A percentile compares a stretch with the other conserved stretches of the same genome.
phyloP scores from a whole-genome alignment of 2,329 filamentous ascomycete species.

The Didymella pomorum region DNA sequence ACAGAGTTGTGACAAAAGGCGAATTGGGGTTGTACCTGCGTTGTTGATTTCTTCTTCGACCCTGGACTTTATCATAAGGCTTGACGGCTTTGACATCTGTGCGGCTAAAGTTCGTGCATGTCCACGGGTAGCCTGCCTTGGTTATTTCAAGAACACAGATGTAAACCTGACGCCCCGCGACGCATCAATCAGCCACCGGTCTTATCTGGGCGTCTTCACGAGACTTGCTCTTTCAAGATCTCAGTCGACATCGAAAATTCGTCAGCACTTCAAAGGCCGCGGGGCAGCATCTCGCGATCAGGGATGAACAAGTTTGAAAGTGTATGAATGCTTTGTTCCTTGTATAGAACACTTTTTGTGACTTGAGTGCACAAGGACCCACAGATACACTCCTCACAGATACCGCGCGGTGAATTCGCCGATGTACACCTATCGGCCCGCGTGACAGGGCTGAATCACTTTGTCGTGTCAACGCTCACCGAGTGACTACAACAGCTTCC shows the following conservation, averaged over 20 bases:
- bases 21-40: not conserved
- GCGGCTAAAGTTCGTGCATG: slow-evolving; percentile 4
- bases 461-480: slow-evolving; percentile 17
- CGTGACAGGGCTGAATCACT: slow-evolving; percentile 17
- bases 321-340: too few relatives aligned
- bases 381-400: slow-evolving; percentile 1
- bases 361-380: slow-evolving; percentile 1
- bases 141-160: not conserved
- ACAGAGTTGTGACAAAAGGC: not conserved
- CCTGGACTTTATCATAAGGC: not conserved
- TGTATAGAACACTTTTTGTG: not conserved
- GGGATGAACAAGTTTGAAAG: not conserved
- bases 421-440: slow-evolving; percentile 23
- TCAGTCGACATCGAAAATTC: not conserved
- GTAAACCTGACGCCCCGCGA: slow-evolving; percentile 5
- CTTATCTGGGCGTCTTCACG: slow-evolving; percentile 11
- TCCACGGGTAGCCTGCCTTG: not conserved
- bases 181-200: slow-evolving; percentile 12
- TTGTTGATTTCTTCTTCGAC: not conserved
- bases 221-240: slow-evolving; percentile 2
- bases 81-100: not conserved
- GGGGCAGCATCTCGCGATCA: not conserved
- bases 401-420: slow-evolving; percentile 21
- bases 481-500: slow-evolving; percentile 4
- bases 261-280: not conserved